These are phyloP conservation scores for Claviceps sorghi DNA, from an alignment of 2,329 filamentous ascomycete genomes.

Conservation along the genomic window DNA sequence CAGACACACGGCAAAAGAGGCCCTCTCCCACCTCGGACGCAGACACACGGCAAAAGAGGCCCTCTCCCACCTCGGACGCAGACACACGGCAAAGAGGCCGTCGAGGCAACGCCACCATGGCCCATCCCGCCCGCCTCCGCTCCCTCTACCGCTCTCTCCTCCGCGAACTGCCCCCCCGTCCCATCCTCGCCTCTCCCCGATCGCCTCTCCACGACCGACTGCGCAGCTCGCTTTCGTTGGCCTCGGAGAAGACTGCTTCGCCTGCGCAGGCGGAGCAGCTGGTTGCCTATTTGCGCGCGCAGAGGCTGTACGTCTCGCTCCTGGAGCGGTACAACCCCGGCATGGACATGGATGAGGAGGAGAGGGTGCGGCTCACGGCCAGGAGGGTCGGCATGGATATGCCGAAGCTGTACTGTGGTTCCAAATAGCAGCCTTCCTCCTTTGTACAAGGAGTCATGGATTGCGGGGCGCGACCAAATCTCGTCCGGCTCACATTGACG, in stretches of 20 bases:
- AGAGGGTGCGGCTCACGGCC: slow-evolving; percentile 70
- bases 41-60: too few relatives aligned
- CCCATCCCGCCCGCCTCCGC: slow-evolving; percentile 36
- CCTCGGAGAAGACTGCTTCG: slow-evolving; percentile 7
- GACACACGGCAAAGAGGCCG: too few relatives aligned
- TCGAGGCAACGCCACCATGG: too few relatives aligned
- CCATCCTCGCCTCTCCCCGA: slow-evolving; percentile 38
- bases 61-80: too few relatives aligned
- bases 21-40: too few relatives aligned
- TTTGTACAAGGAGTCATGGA: too few relatives aligned
- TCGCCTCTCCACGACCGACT: slow-evolving; percentile 32
- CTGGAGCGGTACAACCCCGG: slow-evolving; percentile 90
- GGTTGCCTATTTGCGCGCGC: slow-evolving; percentile 66
- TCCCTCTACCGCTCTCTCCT: slow-evolving; percentile 79
- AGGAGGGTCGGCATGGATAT: slow-evolving; percentile 82
- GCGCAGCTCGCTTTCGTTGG: slow-evolving; percentile 16
- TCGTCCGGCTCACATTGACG: too few relatives aligned
- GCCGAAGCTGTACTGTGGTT: slow-evolving; percentile 43
- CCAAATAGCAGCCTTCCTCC: neutral
- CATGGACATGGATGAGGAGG: slow-evolving; percentile 73
- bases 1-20: too few relatives aligned
- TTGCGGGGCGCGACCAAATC: too few relatives aligned
- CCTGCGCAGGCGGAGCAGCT: slow-evolving; percentile 51
- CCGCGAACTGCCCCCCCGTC: slow-evolving; percentile 69
- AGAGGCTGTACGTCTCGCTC: slow-evolving; percentile 66